Base-by-base conservation (phyloP, 495 filamentous ascomycete species). In the Aspergillus asperescens region DNA sequence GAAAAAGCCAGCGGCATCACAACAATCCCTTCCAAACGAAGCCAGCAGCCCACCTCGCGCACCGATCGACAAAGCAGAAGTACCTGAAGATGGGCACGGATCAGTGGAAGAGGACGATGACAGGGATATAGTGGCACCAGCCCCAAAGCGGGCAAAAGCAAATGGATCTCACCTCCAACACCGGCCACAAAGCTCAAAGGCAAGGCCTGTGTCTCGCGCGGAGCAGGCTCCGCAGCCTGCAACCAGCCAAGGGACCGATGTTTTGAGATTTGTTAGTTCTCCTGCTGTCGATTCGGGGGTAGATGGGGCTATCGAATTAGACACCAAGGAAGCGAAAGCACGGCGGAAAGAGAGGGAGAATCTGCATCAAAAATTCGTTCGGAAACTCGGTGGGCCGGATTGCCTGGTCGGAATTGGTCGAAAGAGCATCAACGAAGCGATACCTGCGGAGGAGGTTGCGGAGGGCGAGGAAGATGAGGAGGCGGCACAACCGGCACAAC, bases 331-430 rank as follows among this genome's bases (percentile, higher is more conserved):
- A 4, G 79, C 81, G 12, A 64, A 60, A 9, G 66, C 71, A 50
- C 58, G 57, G 20, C 64, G 54, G 39, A 76, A 75, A 50, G 62
- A 74, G 51, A 90, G 82, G 59, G 81, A 88, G 56, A 83, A 79
- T 48, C 72, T 96, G 16, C 93, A 96, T 62, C 75, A 84, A 55
- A 86, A 87, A 54, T 98, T 96, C 59, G 84, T 96, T 15, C 87
- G 88, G 72, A 94, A 88, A 62, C 79, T 98, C 4, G 91, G 93
- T 3, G 81, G 82, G 23, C 81, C 89, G 7, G 90, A 94, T 58
- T 90, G 88, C 56, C 73, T 93, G 44, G 77, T 84, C 13, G 80
- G 81, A 41, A 81, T 88, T 55, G 81, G 81, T 52, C 75, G 83
- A 55, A 73, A 77, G 19, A 76, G 79, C 46, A 67, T 71, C 20